Evolutionary conservation across 306 rosid species (phyloP), one percentile per base, ranked within the genome.

Genomic region (Potentilla sterilis): DNA sequence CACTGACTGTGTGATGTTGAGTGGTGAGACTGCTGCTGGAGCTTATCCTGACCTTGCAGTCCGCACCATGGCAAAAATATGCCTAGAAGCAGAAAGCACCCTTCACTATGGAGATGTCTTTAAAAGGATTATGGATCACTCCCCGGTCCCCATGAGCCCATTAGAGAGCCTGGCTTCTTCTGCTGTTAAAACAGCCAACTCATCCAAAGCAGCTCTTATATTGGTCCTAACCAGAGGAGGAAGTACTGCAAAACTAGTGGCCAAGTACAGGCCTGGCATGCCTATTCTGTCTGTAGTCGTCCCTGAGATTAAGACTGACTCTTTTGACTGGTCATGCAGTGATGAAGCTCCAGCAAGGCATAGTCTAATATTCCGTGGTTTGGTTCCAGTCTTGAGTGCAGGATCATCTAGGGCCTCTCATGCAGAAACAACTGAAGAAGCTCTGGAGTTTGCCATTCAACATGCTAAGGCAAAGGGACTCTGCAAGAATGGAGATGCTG

Each of bases 291-390:
- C 99, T 21, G 97, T 92, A 15, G 97, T 95, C 46, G 99, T 95
- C 83, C 99, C 99, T 18, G 99, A 95, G 84, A 86, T 95, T 11
- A 90, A 81, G 86, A 92, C 96, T 1, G 96, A 95, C 78, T 80
- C 85, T n/a, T 95, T 95, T 67, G 96, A 95, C 72, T 95, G 96
- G 97, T 88, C 91, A 9, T 92, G 97, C 91, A 95, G 99, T 49
- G 97, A 95, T 71, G 99, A 95, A 85, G 72, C 97, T 55, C 99
- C 99, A 59, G 99, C 97, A 16, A 92, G 99, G 88, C 99, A 95
- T 64, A 95, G 99, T 86, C 87, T 95, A 67, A 95, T 95, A 44
- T 89, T 95, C 81, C 97, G 99, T n/a, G 99, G 99, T 35, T 77
- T 95, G 90, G 83, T 95, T 82, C 99, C 99, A 0, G 75, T 95